These are phyloP conservation scores for Hemerocallis citrina DNA, from an alignment of 106 monocot species.

Conservation along the genomic window DNA sequence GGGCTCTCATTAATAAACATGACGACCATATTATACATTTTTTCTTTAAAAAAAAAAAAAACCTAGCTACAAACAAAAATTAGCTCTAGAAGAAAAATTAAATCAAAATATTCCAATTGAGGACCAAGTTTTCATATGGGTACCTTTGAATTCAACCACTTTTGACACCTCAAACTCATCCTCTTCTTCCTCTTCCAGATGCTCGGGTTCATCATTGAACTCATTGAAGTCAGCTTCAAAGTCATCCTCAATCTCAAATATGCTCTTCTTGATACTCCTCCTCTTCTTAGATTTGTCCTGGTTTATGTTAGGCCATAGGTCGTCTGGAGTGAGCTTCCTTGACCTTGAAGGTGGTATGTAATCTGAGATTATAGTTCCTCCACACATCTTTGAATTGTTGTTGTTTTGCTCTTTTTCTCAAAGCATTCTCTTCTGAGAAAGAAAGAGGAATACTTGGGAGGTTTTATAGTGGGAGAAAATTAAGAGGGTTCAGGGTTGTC, in stretches of 20 bases:
- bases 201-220: slow-evolving; percentile 18
- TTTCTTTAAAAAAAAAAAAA: too few relatives aligned
- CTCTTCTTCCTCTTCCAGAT: slow-evolving; percentile 5
- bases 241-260: slow-evolving; percentile 10
- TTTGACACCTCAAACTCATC: slow-evolving; percentile 11
- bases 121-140: too few relatives aligned
- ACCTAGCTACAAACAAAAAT: too few relatives aligned
- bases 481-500: too few relatives aligned
- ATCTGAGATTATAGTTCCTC: slow-evolving; percentile 33
- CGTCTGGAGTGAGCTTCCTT: slow-evolving; percentile 10
- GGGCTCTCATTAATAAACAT: too few relatives aligned
- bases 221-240: slow-evolving; percentile 42
- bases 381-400: slow-evolving; percentile 28
- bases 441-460: too few relatives aligned
- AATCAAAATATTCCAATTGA: too few relatives aligned
- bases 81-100: too few relatives aligned
- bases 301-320: slow-evolving; percentile 17
- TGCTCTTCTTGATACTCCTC: not conserved
- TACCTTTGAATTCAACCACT: slow-evolving; percentile 26
- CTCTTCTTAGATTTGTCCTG: slow-evolving; percentile 1
- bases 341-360: slow-evolving; percentile 12
- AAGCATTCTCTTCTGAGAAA: too few relatives aligned
- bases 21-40: too few relatives aligned
- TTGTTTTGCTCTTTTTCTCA: too few relatives aligned
- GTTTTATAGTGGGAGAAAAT: too few relatives aligned